phyloP scores from a whole-genome alignment of 1,284 basidiomycete species.

The Malassezia obtusa region DNA sequence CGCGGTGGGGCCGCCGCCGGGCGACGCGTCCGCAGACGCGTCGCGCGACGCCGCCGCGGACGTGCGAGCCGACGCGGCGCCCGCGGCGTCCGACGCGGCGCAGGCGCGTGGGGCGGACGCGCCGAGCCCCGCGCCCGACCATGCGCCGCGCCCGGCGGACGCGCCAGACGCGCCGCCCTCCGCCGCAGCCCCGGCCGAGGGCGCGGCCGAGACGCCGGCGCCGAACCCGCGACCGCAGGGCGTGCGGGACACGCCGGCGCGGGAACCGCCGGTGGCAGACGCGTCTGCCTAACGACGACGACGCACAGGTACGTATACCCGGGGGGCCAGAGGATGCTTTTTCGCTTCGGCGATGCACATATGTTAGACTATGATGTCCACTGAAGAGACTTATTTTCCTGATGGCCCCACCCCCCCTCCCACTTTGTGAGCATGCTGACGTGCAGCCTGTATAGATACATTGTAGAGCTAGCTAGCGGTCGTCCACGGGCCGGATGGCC shows the following conservation, averaged over 20 bases:
- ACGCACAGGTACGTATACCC: neutral
- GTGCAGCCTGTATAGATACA: neutral
- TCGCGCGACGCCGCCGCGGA: too few relatives aligned
- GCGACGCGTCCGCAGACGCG: too few relatives aligned
- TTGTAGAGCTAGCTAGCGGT: neutral
- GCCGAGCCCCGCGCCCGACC: too few relatives aligned
- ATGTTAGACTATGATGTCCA: conserved; percentile 19
- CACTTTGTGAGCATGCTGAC: neutral
- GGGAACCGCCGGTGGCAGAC: too few relatives aligned
- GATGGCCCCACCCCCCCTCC: conserved; percentile 4
- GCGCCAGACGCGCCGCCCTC: too few relatives aligned
- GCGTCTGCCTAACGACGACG: too few relatives aligned
- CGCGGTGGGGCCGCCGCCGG: neutral
- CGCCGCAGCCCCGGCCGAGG: too few relatives aligned
- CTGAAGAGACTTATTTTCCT: conserved; percentile 2
- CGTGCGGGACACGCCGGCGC: too few relatives aligned
- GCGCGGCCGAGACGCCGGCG: too few relatives aligned
- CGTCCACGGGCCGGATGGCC: conserved; percentile 20
- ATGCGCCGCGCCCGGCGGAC: too few relatives aligned
- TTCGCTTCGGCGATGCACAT: conserved; percentile 16
- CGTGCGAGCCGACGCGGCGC: neutral
- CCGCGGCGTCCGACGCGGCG: neutral
- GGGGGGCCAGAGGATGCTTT: conserved; percentile 10
- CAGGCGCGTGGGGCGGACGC: too few relatives aligned
- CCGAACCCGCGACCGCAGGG: too few relatives aligned